Evolutionary conservation across 345 rosid genomes (phyloP).

Genomic region (Euclidium syriacum): DNA sequence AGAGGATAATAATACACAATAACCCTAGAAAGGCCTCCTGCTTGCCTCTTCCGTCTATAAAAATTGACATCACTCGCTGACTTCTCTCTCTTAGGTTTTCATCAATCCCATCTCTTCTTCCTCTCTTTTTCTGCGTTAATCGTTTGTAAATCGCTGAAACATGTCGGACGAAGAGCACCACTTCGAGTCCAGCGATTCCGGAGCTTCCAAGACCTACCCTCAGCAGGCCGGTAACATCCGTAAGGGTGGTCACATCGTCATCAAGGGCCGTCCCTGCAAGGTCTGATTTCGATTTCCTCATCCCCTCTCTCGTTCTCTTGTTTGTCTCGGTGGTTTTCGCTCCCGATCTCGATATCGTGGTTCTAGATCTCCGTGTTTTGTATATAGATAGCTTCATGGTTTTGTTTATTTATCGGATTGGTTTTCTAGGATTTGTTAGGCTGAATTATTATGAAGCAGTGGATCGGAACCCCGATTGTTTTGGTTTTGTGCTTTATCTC

Average conservation of each 20-base stretch:
- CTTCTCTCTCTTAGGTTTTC: conserved; percentile 4
- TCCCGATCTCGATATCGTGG: not conserved
- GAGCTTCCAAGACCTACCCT: conserved; percentile 40
- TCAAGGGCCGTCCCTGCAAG: conserved; percentile 40
- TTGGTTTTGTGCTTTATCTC: not conserved
- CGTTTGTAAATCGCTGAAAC: not conserved
- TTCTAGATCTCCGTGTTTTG: not conserved
- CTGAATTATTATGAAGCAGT: not conserved
- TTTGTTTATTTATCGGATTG: not conserved
- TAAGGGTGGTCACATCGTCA: conserved; percentile 38
- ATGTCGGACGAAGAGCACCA: conserved; percentile 44
- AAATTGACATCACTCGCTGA: conserved; percentile 2
- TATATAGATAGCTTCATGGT: not conserved
- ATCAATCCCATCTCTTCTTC: not conserved
- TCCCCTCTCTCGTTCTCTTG: not conserved
- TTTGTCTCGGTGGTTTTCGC: not conserved
- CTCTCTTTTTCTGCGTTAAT: not conserved
- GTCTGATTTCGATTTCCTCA: not conserved
- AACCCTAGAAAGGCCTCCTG: conserved; percentile 23
- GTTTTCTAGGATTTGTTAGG: not conserved
- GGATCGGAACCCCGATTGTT: not conserved
- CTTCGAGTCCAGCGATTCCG: conserved; percentile 36
- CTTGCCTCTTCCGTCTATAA: conserved; percentile 15
- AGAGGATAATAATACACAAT: not conserved
- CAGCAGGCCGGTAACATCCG: conserved; percentile 40